phyloP scores from a whole-genome alignment of 345 rosid genomes.

The Atalantia buxifolia region DNA sequence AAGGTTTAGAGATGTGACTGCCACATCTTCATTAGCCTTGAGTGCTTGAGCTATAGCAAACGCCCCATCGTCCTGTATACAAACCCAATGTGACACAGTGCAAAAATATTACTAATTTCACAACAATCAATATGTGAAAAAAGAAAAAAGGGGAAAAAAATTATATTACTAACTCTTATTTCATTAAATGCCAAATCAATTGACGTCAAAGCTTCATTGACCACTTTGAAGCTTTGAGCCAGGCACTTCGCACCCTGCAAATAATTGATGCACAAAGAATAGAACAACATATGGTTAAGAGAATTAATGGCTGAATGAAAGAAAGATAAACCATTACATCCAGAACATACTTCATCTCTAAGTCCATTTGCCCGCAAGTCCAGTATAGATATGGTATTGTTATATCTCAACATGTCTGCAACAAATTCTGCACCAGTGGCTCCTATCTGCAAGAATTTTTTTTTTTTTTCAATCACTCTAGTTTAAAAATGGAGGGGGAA shows the following conservation, averaged over 20 bases:
- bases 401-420: conserved; percentile 89
- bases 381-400: conserved; percentile 68
- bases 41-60: conserved; percentile 94
- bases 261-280: neutral
- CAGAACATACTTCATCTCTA: conserved; percentile 66
- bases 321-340: conserved; percentile 5
- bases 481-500: neutral
- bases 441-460: conserved; percentile 58
- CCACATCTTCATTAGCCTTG: conserved; percentile 88
- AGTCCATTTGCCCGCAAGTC: conserved; percentile 97
- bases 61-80: conserved; percentile 85
- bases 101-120: neutral
- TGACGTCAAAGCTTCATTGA: conserved; percentile 85
- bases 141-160: neutral
- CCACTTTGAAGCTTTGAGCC: conserved; percentile 95
- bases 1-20: conserved; percentile 73
- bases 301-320: neutral
- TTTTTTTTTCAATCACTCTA: conserved; percentile 1
- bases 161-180: conserved; percentile 57
- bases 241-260: conserved; percentile 79
- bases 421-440: conserved; percentile 78
- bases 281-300: neutral
- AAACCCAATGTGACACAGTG: conserved; percentile 10
- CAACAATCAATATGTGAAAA: neutral
- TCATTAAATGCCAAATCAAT: conserved; percentile 91